Conservation (phyloP, 2,329 filamentous ascomycete genomes). For the Penicillium psychrosexuale region DNA sequence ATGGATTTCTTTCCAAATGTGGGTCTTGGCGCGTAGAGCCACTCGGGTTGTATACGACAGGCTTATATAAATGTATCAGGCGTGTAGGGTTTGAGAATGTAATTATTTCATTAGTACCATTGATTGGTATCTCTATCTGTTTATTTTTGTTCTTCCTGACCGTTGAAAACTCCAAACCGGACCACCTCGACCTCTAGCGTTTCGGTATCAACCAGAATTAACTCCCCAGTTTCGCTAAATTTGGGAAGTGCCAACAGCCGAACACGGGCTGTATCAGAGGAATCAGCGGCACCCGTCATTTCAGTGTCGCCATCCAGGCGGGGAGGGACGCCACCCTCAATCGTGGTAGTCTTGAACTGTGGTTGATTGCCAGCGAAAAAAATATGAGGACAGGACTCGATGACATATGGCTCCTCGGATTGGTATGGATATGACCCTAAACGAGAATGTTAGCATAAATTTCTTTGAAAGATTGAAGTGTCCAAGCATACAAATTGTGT, state of each 20-base stretch:
- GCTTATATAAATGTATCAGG: neutral
- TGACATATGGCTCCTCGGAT: slow-evolving; percentile 84
- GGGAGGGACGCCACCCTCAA: slow-evolving; percentile 51
- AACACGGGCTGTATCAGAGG: slow-evolving; percentile 63
- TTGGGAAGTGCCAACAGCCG: slow-evolving; percentile 78
- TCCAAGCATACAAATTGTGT: slow-evolving; percentile 77
- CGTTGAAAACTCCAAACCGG: slow-evolving; percentile 50
- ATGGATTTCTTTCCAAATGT: slow-evolving; percentile 13
- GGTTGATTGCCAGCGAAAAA: slow-evolving; percentile 88
- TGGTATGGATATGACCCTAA: slow-evolving; percentile 94
- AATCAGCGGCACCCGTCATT: slow-evolving; percentile 41
- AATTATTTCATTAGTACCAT: slow-evolving; percentile 9
- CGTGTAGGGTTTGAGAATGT: neutral
- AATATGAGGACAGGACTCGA: slow-evolving; percentile 80
- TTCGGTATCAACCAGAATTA: slow-evolving; percentile 82
- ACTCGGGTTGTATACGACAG: neutral
- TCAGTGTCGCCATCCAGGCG: slow-evolving; percentile 35
- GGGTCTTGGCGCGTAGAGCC: slow-evolving; percentile 17
- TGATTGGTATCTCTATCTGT: slow-evolving; percentile 13
- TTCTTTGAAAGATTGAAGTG: neutral
- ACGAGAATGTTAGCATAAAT: slow-evolving; percentile 11
- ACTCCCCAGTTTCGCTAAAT: slow-evolving; percentile 72
- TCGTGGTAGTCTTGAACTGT: slow-evolving; percentile 67
- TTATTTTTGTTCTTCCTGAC: slow-evolving; percentile 36
- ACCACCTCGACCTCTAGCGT: slow-evolving; percentile 75